Evolutionary conservation across 768 basidiomycete genomes (phyloP), one percentile per base, ranked within the genome.

Genomic region (Paxillus ammoniavirescens): DNA sequence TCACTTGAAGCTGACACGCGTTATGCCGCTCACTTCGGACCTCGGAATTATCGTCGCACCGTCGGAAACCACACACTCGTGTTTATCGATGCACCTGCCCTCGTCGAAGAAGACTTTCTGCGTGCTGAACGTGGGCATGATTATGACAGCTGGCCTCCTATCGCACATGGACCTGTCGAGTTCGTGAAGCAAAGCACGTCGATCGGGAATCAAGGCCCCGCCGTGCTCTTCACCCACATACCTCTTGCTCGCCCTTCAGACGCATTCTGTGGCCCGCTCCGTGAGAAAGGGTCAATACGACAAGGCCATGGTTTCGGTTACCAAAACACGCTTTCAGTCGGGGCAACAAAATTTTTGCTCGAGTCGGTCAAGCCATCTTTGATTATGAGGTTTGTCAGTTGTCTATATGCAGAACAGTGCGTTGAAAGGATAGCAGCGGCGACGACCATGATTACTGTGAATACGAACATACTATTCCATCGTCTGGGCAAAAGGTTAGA

Each of bases 361-460:
- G 73, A 84, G 36, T 74, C 64, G 17, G 66, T 93, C 28, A 73
- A 75, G 37, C 95, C 95, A 6, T 73, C 77, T 1, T 68, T 89
- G 12, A 75, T 95, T 33, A 87, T 93, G 69, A 93, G 89, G 89
- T 89, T 60, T 53, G 74, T 59, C 44, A 10, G 28, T 17, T 44
- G 23, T 53, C 45, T 18, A 14, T n/a, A 12, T 10, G 42, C 28
- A 3, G 23, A 45, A 47, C 33, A 23, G 30, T 47, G 31, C 26
- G 8, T 60, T 59, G 49, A 59, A 45, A 30, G 37, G 52, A 36
- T 54, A 41, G 38, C 51, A 93, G 91, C 60, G 96, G 92, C 5
- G 93, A 98, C 68, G 94, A 98, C 64, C 94, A 97, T 66, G 96
- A 98, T 63, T 93, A 95, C 59, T 98, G 96, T 70, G 91, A 91